These are phyloP conservation scores for Funneliformis mosseae DNA, from an alignment of 192 early-diverging fungal genomes.

Conservation along the genomic window DNA sequence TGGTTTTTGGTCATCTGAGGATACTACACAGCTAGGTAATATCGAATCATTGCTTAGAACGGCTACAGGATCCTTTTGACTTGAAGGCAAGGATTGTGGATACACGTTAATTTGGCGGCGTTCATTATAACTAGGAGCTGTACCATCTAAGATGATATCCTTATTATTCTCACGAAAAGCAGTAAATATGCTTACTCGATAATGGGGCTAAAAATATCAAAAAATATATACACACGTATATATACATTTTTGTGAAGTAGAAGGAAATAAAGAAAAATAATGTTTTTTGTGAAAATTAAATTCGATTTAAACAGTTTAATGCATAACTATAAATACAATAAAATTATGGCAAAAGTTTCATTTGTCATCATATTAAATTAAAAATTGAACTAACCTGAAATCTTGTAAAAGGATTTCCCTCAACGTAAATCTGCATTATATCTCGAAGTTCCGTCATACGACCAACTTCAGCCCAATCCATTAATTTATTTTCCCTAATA, in stretches of 20 bases:
- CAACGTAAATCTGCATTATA: slow-evolving; percentile 54
- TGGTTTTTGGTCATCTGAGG: neutral
- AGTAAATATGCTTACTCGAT: slow-evolving; percentile 55
- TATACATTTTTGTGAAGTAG: no score
- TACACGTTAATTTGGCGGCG: slow-evolving; percentile 37
- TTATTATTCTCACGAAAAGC: slow-evolving; percentile 47
- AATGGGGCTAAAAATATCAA: slow-evolving; percentile 42
- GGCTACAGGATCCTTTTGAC: slow-evolving; percentile 35
- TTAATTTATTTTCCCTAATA: slow-evolving; percentile 55
- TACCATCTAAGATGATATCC: slow-evolving; percentile 54
- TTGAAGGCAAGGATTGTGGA: slow-evolving; percentile 32
- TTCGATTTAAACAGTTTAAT: no score
- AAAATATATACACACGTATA: slow-evolving; percentile 20
- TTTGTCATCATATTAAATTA: neutral
- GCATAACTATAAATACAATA: slow-evolving; percentile 25
- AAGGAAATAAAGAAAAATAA: no score
- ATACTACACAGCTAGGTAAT: slow-evolving; percentile 17
- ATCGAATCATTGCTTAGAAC: slow-evolving; percentile 36
- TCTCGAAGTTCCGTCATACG: slow-evolving; percentile 51
- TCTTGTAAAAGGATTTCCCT: slow-evolving; percentile 57
- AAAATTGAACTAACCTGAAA: slow-evolving; percentile 41
- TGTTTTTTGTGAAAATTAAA: no score
- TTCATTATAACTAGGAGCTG: slow-evolving; percentile 51
- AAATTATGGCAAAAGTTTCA: neutral
- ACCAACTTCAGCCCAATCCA: slow-evolving; percentile 55